phyloP scores from a whole-genome alignment of 257 asterid genomes.

The Penstemon newberryi region DNA sequence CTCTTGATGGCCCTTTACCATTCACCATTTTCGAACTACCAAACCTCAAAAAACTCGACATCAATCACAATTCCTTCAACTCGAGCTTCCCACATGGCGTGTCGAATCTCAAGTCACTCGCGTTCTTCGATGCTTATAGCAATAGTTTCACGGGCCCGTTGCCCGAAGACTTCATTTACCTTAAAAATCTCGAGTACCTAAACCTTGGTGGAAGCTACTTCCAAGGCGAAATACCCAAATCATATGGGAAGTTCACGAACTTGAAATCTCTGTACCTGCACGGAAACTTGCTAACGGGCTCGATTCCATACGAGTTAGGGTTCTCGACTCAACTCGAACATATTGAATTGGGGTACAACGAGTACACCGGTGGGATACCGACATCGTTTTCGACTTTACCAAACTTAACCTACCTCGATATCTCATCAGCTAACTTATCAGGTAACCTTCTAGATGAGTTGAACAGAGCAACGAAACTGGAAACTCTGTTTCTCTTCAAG shows the following conservation, averaged over 20 bases:
- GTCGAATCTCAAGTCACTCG: conserved; percentile 57
- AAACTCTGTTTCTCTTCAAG: conserved; percentile 51
- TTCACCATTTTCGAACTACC: conserved; percentile 55
- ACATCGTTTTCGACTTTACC: conserved; percentile 39
- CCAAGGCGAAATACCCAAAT: conserved; percentile 60
- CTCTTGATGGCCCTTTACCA: conserved; percentile 59
- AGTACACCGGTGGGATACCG: conserved; percentile 55
- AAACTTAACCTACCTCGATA: conserved; percentile 58
- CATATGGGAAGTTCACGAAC: conserved; percentile 47
- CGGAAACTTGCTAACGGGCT: conserved; percentile 72
- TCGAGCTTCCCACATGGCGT: conserved; percentile 64
- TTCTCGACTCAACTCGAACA: conserved; percentile 53
- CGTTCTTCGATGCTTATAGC: conserved; percentile 63
- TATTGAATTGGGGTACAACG: conserved; percentile 75
- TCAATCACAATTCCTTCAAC: conserved; percentile 65
- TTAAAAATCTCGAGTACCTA: conserved; percentile 65
- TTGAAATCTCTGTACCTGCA: conserved; percentile 55
- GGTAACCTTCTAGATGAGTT: conserved; percentile 62
- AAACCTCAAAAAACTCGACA: conserved; percentile 57
- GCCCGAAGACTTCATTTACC: conserved; percentile 53
- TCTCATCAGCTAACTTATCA: conserved; percentile 66
- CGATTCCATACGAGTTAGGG: conserved; percentile 55
- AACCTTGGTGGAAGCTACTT: conserved; percentile 92
- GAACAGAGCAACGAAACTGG: conserved; percentile 45
- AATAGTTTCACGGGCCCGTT: conserved; percentile 69